These are phyloP conservation scores for Gastrolobium villosum DNA, from an alignment of 306 rosid species.

Conservation along the genomic window DNA sequence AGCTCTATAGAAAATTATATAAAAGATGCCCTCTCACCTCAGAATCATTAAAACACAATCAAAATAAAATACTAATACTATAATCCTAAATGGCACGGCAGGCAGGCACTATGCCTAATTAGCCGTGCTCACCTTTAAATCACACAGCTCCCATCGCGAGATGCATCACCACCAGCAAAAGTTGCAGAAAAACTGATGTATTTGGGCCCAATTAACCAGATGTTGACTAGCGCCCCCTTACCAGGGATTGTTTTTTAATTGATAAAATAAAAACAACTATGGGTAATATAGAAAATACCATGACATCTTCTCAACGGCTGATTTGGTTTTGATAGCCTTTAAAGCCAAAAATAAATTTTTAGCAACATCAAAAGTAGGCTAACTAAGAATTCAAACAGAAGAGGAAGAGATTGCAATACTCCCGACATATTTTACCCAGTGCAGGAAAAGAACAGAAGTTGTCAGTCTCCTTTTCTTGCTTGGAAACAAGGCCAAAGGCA, in stretches of 20 bases:
- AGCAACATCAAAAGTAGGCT: constrained; percentile 73
- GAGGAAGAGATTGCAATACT: constrained; percentile 79
- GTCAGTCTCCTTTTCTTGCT: constrained; percentile 86
- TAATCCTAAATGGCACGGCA: constrained; percentile 99
- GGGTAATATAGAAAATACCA: constrained; percentile 74
- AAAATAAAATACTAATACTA: constrained; percentile 46
- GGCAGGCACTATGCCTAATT: constrained; percentile 99
- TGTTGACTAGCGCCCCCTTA: constrained; percentile 95
- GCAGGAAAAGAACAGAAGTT: constrained; percentile 80
- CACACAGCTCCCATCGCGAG: constrained; percentile 88
- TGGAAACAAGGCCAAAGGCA: constrained; percentile 72
- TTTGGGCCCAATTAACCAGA: constrained; percentile 91
- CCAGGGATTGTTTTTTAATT: constrained; percentile 81
- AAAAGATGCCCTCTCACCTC: constrained; percentile 43
- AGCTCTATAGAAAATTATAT: constrained; percentile 44
- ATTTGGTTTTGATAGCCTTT: constrained; percentile 69
- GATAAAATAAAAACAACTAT: constrained; percentile 57
- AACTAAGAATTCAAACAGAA: constrained; percentile 61
- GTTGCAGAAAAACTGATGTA: constrained; percentile 91
- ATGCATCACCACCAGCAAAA: constrained; percentile 98
- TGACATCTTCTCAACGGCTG: constrained; percentile 78
- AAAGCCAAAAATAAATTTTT: constrained; percentile 72
- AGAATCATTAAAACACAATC: constrained; percentile 36
- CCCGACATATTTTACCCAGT: constrained; percentile 89
- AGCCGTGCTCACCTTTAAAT: constrained; percentile 99